Conservation (phyloP, 352 stramenopile genomes). For the Phytophthora pisi region DNA sequence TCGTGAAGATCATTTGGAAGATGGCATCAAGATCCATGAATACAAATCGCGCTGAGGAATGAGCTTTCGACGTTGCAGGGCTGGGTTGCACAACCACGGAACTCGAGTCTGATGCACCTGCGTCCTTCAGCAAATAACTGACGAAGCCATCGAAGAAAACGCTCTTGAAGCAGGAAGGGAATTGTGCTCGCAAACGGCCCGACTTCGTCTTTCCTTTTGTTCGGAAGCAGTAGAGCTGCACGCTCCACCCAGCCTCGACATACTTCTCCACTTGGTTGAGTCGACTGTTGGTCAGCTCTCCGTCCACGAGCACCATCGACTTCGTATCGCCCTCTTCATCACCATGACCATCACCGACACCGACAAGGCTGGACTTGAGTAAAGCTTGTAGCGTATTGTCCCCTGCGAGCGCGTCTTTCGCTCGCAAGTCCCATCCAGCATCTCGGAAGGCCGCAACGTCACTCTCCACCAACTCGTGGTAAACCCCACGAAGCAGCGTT, state of each 20-base stretch:
- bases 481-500: neutral
- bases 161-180: too few species aligned
- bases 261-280: neutral
- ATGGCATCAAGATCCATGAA: too few species aligned
- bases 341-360: neutral
- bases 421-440: neutral
- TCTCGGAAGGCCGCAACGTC: neutral
- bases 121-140: too few species aligned
- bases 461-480: neutral
- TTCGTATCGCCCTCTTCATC: neutral
- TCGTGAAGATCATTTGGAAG: too few species aligned
- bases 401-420: neutral
- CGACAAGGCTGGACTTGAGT: neutral
- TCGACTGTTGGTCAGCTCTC: neutral
- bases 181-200: too few species aligned
- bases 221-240: neutral
- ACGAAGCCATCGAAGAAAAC: too few species aligned
- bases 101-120: too few species aligned
- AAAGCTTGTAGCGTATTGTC: neutral
- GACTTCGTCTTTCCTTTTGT: neutral
- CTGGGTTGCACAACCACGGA: too few species aligned
- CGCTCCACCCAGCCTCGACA: neutral
- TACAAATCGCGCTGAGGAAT: too few species aligned
- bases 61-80: too few species aligned
- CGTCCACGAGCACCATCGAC: neutral